These are phyloP conservation scores for Paramyrothecium roridum DNA, from an alignment of 2,329 filamentous ascomycete genomes.

Conservation along the genomic window DNA sequence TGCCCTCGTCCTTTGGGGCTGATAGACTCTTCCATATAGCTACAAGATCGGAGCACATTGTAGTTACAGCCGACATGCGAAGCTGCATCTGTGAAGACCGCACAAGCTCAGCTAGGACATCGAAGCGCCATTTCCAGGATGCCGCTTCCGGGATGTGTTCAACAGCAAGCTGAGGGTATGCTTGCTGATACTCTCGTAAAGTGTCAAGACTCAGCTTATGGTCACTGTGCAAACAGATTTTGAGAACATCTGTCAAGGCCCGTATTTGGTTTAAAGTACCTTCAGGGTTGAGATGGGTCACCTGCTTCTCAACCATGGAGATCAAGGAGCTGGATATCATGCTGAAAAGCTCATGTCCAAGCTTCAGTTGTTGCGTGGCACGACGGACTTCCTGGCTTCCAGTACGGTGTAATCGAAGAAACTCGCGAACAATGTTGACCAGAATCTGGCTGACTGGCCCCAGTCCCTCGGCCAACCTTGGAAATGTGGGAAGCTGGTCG, in stretches of 20 bases:
- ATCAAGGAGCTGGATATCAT: conserved; percentile 39
- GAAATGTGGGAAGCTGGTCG: conserved; percentile 37
- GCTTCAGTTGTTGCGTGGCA: conserved; percentile 29
- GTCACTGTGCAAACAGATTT: conserved; percentile 32
- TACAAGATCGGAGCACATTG: conserved; percentile 70
- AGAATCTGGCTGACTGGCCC: conserved; percentile 32
- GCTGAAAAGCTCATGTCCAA: conserved; percentile 41
- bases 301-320: conserved; percentile 51
- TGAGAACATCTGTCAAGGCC: conserved; percentile 42
- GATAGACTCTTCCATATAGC: conserved; percentile 58
- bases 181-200: conserved; percentile 17
- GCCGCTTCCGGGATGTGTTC: conserved; percentile 47
- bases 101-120: conserved; percentile 67
- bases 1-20: conserved; percentile 36
- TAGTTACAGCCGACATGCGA: conserved; percentile 73
- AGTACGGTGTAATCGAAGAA: conserved; percentile 15
- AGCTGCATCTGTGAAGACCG: conserved; percentile 88
- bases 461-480: conserved; percentile 44
- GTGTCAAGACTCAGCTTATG: conserved; percentile 29
- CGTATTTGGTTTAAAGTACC: conserved; percentile 34
- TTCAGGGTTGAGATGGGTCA: conserved; percentile 48
- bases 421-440: conserved; percentile 27
- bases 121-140: conserved; percentile 66
- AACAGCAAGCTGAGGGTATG: conserved; percentile 32
- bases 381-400: conserved; percentile 14